A percentile compares a stretch with the other conserved stretches of the same genome.
phyloP scores from a whole-genome alignment of 1,284 basidiomycete species.

The Laetiporus sulphureus region DNA sequence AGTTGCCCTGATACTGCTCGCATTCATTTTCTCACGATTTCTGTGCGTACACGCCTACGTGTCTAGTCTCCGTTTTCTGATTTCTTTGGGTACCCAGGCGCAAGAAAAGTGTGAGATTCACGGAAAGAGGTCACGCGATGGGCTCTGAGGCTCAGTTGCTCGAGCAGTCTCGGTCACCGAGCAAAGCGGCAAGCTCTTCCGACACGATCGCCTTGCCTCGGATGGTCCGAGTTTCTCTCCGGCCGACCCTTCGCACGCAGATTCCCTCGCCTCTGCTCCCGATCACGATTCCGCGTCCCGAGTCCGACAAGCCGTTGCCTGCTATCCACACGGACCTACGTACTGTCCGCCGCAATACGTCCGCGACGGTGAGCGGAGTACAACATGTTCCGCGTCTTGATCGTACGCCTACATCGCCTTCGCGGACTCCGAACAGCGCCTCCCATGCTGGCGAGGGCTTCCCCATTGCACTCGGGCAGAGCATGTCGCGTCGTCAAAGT shows the following conservation, averaged over 20 bases:
- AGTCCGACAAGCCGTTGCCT: too few species aligned
- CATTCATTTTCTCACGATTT: slow-evolving; percentile 2
- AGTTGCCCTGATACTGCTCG: slow-evolving; percentile 2
- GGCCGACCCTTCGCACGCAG: too few species aligned
- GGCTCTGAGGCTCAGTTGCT: too few species aligned
- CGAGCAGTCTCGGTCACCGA: not conserved
- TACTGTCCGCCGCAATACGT: too few species aligned
- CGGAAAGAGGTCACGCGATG: too few species aligned
- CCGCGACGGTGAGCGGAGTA: too few species aligned
- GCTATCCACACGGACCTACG: too few species aligned
- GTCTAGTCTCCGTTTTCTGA: not conserved
- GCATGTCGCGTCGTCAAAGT: not conserved
- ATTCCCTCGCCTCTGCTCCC: too few species aligned
- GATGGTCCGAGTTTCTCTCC: too few species aligned
- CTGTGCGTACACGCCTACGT: not conserved
- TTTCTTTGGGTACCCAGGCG: not conserved
- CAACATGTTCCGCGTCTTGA: too few species aligned
- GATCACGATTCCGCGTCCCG: too few species aligned
- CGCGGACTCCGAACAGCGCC: not conserved
- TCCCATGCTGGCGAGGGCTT: not conserved
- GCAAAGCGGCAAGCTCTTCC: not conserved
- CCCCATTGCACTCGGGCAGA: not conserved
- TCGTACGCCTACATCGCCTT: too few species aligned
- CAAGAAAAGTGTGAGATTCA: not conserved
- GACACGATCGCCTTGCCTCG: not conserved